These are phyloP conservation scores for Hawksworthiomyces lignivorus DNA, from an alignment of 2,329 filamentous ascomycete species.

Conservation along the genomic window DNA sequence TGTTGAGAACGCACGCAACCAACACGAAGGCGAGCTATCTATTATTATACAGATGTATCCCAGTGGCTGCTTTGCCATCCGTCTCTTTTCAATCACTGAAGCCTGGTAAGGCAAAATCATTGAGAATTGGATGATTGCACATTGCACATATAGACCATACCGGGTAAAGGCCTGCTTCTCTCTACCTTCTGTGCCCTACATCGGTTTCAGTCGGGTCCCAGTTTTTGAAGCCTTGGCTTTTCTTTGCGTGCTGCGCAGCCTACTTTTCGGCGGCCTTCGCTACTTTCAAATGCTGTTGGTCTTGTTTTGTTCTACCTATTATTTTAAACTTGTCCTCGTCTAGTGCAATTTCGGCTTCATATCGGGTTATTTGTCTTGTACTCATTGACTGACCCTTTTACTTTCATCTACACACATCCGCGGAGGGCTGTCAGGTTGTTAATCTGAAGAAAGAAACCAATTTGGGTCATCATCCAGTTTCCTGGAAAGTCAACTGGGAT, in stretches of 20 bases:
- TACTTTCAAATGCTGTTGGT: not conserved
- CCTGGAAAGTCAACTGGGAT: conserved; percentile 8
- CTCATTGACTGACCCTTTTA: not conserved
- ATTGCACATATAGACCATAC: no score
- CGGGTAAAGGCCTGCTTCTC: no score
- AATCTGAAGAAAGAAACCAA: conserved; percentile 4
- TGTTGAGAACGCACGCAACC: no score
- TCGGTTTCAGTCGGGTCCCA: no score
- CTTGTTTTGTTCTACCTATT: not conserved
- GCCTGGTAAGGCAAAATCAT: conserved; percentile 3
- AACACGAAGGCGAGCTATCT: no score
- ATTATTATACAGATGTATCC: no score
- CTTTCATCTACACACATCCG: not conserved
- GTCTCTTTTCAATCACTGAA: no score
- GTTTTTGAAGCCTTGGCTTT: no score
- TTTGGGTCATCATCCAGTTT: conserved; percentile 10
- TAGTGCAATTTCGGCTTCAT: conserved; percentile 9
- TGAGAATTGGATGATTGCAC: no score
- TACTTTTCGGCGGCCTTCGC: not conserved
- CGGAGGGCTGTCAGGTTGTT: not conserved
- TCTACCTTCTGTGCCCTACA: no score
- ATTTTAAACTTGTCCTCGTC: not conserved
- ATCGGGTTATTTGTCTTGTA: not conserved
- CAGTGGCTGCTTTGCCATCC: no score
- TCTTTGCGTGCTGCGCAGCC: no score